Base-by-base conservation (phyloP, 495 filamentous ascomycete genomes). In the Stereocaulon alpinum region DNA sequence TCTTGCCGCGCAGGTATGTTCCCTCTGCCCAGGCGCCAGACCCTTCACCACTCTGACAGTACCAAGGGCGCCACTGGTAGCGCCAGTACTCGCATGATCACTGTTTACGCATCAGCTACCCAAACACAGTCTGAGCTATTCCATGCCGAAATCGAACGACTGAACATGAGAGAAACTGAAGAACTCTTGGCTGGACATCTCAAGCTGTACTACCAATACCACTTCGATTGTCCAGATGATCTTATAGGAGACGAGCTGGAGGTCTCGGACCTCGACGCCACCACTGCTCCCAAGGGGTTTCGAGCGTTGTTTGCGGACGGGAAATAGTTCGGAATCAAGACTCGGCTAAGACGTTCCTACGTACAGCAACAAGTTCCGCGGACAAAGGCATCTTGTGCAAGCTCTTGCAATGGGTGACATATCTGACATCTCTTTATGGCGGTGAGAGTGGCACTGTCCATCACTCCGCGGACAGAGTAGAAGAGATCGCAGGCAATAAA, bases 1-100 rank as follows among this genome's bases (percentile, higher is more conserved):
- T 24, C 34, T 60, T 22, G 58, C 58, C 45, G 40, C 50, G 15
- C 22, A 43, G 37, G 58, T 60, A 49, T n/a, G 41, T 47, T 47
- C 20, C 4, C 11, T 29, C 24, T 24, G 24, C 24, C 24, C 24
- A 24, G 24, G 18, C 12, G 45, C 40, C 9, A 7, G 29, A 32
- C n/a, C 9, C 5, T 11, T 45, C 5, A 2, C 6, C 24, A 24
- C 24, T 24, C 55, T 47, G 6, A 43, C 4, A 50, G 14, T 30
- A 1, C 6, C 2, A 27, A 47, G 55, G 41, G 55, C 24, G 55
- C 18, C 5, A 10, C 40, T 29, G 20, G 55, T 5, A 15, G 27
- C n/a, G 30, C 56, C 12, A 34, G 24, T 45, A 61, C 51, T 34
- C 24, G 20, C 42, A 50, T 61, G 11, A 42, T 61, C 37, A 61